These are phyloP conservation scores for Naematelia encephala DNA, from an alignment of 768 basidiomycete species.

Conservation along the genomic window DNA sequence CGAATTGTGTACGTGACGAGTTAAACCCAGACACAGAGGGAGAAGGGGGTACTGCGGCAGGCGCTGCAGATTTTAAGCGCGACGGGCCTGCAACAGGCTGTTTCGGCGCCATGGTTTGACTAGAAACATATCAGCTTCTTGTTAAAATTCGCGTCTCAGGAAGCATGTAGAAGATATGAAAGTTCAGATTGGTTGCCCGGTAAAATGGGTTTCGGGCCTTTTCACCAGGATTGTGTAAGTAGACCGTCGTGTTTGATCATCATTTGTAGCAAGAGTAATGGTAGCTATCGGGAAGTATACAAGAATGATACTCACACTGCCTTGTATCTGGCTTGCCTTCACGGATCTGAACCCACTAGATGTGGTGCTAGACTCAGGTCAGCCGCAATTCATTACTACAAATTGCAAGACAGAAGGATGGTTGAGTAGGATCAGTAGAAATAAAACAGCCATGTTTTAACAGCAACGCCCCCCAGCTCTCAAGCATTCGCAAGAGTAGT, in stretches of 20 bases:
- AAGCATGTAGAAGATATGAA: slow-evolving; percentile 1
- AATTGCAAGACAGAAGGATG: slow-evolving; percentile 4
- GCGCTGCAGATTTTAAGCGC: slow-evolving; percentile 29
- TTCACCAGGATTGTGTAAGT: slow-evolving; percentile 44
- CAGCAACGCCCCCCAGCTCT: slow-evolving; percentile 31
- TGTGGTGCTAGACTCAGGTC: slow-evolving; percentile 5
- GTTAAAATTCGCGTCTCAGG: background rate
- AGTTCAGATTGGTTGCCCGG: slow-evolving; percentile 49
- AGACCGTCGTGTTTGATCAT: slow-evolving; percentile 51
- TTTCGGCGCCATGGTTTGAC: slow-evolving; percentile 30
- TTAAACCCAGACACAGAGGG: slow-evolving; percentile 43
- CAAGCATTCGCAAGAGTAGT: slow-evolving; percentile 30
- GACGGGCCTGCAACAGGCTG: slow-evolving; percentile 43
- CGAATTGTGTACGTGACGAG: slow-evolving; percentile 38
- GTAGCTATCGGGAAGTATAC: slow-evolving; percentile 1
- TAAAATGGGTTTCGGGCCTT: slow-evolving; percentile 47
- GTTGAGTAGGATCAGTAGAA: slow-evolving; percentile 26
- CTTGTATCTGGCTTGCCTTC: too few species aligned
- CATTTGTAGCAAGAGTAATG: slow-evolving; percentile 26
- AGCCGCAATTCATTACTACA: background rate
- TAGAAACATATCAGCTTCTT: slow-evolving; percentile 1
- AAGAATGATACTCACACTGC: background rate
- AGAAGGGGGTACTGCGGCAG: slow-evolving; percentile 42
- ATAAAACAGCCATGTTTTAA: slow-evolving; percentile 50
- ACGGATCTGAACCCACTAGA: too few species aligned